Percentiles rank a stretch among this genome's conserved stretches.
phyloP scores from a whole-genome alignment of 176 grass and related monocot species.

The Bothriochloa decipiens region DNA sequence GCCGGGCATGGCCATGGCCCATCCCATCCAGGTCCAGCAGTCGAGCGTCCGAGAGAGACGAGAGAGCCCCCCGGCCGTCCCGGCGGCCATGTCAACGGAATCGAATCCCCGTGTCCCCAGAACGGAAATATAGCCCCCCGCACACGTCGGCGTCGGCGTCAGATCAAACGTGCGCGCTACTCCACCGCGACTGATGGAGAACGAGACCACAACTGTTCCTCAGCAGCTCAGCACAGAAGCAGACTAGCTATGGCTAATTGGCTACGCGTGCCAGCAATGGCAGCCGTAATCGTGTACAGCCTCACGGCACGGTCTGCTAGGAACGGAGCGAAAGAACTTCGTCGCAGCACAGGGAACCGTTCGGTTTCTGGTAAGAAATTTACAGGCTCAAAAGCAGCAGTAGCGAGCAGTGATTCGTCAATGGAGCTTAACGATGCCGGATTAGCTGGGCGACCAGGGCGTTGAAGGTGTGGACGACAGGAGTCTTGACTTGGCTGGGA shows the following conservation, averaged over 20 bases:
- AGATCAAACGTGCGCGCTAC: neutral
- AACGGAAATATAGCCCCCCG: neutral
- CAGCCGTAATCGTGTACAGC: too few relatives aligned
- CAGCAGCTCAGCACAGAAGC: neutral
- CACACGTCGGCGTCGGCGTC: neutral
- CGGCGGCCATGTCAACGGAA: neutral
- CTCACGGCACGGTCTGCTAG: neutral
- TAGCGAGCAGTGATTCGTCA: neutral
- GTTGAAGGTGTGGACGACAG: neutral
- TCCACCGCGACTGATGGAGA: constrained; percentile 1
- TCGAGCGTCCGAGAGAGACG: neutral
- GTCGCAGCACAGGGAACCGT: neutral
- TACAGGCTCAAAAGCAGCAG: neutral
- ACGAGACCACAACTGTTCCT: neutral
- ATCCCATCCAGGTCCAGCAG: neutral
- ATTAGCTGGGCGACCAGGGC: neutral
- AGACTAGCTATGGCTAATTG: neutral
- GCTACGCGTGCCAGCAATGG: neutral
- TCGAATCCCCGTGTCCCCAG: neutral
- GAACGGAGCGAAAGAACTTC: neutral
- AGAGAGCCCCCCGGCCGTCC: neutral
- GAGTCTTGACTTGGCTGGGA: constrained; percentile 4
- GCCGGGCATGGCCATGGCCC: neutral
- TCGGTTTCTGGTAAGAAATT: neutral
- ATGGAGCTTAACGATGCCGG: neutral